These are phyloP conservation scores for Mycena capillaripes DNA, from an alignment of 768 basidiomycete genomes.

Conservation along the genomic window DNA sequence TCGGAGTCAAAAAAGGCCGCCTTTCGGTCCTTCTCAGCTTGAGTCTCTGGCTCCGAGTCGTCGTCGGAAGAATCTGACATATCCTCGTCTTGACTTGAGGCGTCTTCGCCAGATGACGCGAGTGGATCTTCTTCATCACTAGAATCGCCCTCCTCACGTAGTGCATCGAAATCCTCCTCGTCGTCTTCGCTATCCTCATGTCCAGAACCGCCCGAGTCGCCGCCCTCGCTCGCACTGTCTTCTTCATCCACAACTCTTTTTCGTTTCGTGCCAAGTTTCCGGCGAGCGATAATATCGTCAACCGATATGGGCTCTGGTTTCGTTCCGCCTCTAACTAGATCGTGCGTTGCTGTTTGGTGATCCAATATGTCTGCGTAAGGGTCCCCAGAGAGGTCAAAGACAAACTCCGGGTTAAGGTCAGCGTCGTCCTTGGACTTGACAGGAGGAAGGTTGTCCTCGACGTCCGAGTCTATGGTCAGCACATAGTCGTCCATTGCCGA, in stretches of 20 bases:
- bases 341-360: conserved; percentile 57
- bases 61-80: conserved; percentile 42
- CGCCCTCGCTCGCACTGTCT: conserved; percentile 55
- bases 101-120: conserved; percentile 46
- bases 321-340: conserved; percentile 71
- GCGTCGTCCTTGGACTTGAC: conserved; percentile 63
- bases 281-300: conserved; percentile 91
- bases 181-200: conserved; percentile 46
- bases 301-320: conserved; percentile 88
- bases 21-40: conserved; percentile 82
- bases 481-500: conserved; percentile 75
- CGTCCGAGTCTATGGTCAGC: conserved; percentile 88
- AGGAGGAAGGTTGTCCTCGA: conserved; percentile 61
- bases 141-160: conserved; percentile 46
- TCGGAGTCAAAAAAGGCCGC: conserved; percentile 89
- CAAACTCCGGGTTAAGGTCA: conserved; percentile 84
- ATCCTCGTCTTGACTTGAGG: conserved; percentile 37
- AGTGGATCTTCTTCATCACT: conserved; percentile 48
- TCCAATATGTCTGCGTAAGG: conserved; percentile 71
- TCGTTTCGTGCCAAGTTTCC: conserved; percentile 72
- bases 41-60: conserved; percentile 65
- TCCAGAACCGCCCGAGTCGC: conserved; percentile 51
- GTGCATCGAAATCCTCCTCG: conserved; percentile 41
- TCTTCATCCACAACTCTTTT: conserved; percentile 62
- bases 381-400: conserved; percentile 84